phyloP scores from a whole-genome alignment of 2,329 filamentous ascomycete genomes.

The Boeremia lycopersici region DNA sequence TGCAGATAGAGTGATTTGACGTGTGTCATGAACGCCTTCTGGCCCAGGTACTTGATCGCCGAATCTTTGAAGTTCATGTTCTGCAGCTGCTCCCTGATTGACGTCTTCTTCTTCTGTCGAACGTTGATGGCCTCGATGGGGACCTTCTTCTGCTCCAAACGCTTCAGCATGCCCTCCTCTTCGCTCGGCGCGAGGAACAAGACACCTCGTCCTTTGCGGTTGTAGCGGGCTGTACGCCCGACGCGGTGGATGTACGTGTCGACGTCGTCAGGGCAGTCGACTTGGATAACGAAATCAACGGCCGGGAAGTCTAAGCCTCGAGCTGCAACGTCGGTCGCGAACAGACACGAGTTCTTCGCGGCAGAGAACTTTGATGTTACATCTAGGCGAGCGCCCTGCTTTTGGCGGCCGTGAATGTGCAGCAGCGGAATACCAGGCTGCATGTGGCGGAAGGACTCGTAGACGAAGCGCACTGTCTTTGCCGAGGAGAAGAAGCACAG shows the following conservation, averaged over 20 bases:
- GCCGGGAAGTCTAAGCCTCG: conserved; percentile 94
- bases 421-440: conserved; percentile 93
- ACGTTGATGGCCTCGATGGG: conserved; percentile 86
- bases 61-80: conserved; percentile 96
- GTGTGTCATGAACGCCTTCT: conserved; percentile 95
- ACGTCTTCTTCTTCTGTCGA: conserved; percentile 85
- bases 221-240: conserved; percentile 90
- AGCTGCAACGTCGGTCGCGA: conserved; percentile 94
- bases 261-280: conserved; percentile 94
- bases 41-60: conserved; percentile 90
- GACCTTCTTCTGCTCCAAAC: conserved; percentile 87
- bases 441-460: conserved; percentile 89
- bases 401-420: conserved; percentile 92
- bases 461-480: conserved; percentile 95
- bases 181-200: conserved; percentile 92
- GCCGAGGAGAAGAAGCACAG: conserved; percentile 94
- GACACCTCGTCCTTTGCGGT: conserved; percentile 84
- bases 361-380: conserved; percentile 83
- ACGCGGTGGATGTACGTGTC: conserved; percentile 98
- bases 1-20: conserved; percentile 83
- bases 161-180: conserved; percentile 86
- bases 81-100: conserved; percentile 82
- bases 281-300: conserved; percentile 98
- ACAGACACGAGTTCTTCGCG: conserved; percentile 83
- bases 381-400: conserved; percentile 85